Evolutionary conservation across 2,329 filamentous ascomycete genomes (phyloP), one percentile per base, ranked within the genome.

Genomic region (Diaporthe sp.): DNA sequence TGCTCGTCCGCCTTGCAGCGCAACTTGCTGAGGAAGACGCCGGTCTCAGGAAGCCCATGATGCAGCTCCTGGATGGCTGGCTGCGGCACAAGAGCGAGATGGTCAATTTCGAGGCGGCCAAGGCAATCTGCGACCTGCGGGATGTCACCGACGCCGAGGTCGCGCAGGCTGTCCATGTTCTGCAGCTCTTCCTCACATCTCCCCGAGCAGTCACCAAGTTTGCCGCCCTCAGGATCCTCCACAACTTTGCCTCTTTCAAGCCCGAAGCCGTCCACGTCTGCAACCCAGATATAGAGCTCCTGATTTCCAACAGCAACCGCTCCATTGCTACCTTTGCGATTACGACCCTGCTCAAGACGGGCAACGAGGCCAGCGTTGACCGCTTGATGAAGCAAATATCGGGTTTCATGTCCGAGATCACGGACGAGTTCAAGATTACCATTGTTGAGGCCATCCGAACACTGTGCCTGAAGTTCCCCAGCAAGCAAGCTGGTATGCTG

Each of bases 401-500:
- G 34, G 94, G 94, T 53, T 98, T 99, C 88, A 98, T 99, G 97
- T 95, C 96, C 6, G 97, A 98, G 85, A 98, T 98, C 79, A 98
- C 96, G 9, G 97, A 99, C 82, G 97, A 99, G 85, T 99, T 99
- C 89, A 99, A 98, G 89, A 98, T 99, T 79, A 99, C 97, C n/a
- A 98, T 99, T 81, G 96, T 99, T 58, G 97, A 99, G 85, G 97
- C 97, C 57, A 98, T 99, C 82, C 94, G 97, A 77, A 98, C 97
- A 4, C 88, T 99, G 55, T 98, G 96, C 84, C 89, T 99, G 80
- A 99, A 99, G 87, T 99, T 99, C 87, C 97, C 97, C 46, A 96
- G 92, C 87, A 99, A 99, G 87, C 97, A 99, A 86, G 96, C 96
- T 62, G 96, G 95, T 77, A 98, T 99, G 96, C 92, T 99, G 71